Evolutionary conservation across 805 yeast genomes (phyloP), one percentile per base, ranked within the genome.

Genomic region (Lachancea meyersii): DNA sequence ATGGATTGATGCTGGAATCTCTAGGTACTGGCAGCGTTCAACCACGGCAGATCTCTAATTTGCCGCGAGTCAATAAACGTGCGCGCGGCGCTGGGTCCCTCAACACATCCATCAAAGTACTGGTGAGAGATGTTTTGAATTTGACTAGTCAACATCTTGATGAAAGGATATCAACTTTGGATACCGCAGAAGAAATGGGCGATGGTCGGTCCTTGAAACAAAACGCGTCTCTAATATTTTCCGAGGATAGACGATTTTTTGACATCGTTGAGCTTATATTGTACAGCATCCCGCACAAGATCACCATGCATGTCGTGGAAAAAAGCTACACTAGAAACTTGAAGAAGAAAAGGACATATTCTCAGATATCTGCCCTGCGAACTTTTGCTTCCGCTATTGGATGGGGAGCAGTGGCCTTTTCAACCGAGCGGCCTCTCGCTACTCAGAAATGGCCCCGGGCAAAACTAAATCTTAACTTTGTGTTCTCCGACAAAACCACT

Each of bases 391-490:
- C 52, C n/a, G 64, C 63, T 5, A 26, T 60, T 16, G 65, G 65
- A 1, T 50, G 50, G 39, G 61, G 61, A 4, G 64, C 64, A 3
- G 50, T 60, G 3, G 50, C 52, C 2, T 55, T 50, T 44, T 54
- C 63, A 1, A 52, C 64, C 9, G 62, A 87, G 44, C 71, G 72
- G 40, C 97, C 97, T 1, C 64, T 89, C 42, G 72, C 86, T 31
- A 87, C 97, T 0, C 97, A 91, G 58, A 79, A 82, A 48, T 83
- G 87, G 55, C 84, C 85, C 0, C 78, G 84, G 17, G 89, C 95
- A 0, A 77, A 76, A 45, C 66, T 89, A 63, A 84, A 86, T 55
- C 77, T 86, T 53, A 76, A 73, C 47, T 74, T 86, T 0, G 50
- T 76, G 16, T 75, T 88, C 32, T 95, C 96, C 0, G 74, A 72